Base-by-base conservation (phyloP, 306 rosid species). In the Fragaria ananassa region DNA sequence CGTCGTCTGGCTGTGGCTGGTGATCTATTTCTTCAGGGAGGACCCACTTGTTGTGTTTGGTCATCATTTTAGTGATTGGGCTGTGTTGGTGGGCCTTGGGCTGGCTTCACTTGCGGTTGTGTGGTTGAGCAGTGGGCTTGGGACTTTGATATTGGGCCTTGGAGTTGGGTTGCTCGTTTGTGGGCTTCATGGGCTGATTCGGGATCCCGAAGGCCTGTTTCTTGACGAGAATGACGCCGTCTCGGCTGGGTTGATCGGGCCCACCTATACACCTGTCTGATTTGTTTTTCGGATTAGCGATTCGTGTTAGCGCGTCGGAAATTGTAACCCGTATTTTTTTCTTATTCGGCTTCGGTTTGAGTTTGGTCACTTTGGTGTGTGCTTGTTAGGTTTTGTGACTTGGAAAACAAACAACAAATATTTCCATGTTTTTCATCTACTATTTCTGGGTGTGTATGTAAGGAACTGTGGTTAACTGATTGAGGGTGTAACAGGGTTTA, bases 21-120 rank as follows among this genome's bases (percentile, higher is more conserved):
- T 66, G 60, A 61, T 73, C 42, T 65, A 73, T 50, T 74, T 65
- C 15, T 73, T 79, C 25, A 27, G 69, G 65, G 74, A 79, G 44
- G 82, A 65, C 74, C 78, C 78, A 41, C 71, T 79, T 19, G 62
- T 64, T 13, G 62, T 51, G 19, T 72, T 35, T 45, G 77, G 77
- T 37, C 39, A 19, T 17, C 77, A 51, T 17, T 10, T 50, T 8
- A 29, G 78, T 0, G 67, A 72, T 51, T 27, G 60, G 66, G 68
- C 39, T 8, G 37, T 79, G 39, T 10, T 79, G 23, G 46, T 71
- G 25, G 72, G 58, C 8, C 68, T 65, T 3, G 19, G 42, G 2
- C 3, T 49, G 27, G 46, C 41, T 3, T 39, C 65, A 0, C 4
- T 49, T 9, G 2, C 29, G 57, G 35, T 23, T 27, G 13, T 18